A percentile compares a stretch with the other conserved stretches of the same genome.
Conservation (phyloP, 1,284 basidiomycete species). For the Trichosporon coremiiforme region DNA sequence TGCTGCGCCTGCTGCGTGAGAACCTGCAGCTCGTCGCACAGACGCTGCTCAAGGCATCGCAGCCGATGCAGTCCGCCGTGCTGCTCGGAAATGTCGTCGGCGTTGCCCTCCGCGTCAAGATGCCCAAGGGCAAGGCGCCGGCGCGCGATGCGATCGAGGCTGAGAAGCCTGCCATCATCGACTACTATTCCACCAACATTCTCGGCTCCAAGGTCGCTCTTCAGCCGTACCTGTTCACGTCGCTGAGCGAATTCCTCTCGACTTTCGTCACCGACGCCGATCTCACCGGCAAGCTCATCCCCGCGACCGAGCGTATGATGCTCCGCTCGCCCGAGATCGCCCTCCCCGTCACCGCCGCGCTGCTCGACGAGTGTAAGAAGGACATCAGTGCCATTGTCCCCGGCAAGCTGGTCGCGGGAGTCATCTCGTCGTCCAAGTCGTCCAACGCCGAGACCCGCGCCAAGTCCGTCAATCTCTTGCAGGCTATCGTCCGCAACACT, state of each 20-base stretch:
- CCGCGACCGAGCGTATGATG: conserved; percentile 52
- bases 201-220: conserved; percentile 48
- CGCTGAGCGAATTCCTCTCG: conserved; percentile 41
- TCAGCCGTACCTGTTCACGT: conserved; percentile 35
- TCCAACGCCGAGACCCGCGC: conserved; percentile 67
- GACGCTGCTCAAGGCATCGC: conserved; percentile 37
- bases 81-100: conserved; percentile 50
- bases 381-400: conserved; percentile 63
- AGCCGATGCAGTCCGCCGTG: conserved; percentile 40
- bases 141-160: conserved; percentile 38
- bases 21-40: conserved; percentile 42
- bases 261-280: conserved; percentile 41
- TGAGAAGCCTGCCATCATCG: conserved; percentile 45
- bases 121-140: conserved; percentile 30
- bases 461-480: conserved; percentile 66
- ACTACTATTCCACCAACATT: conserved; percentile 48
- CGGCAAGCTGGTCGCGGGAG: conserved; percentile 66
- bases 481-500: conserved; percentile 59
- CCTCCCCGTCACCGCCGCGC: conserved; percentile 48
- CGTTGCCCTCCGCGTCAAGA: conserved; percentile 44
- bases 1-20: conserved; percentile 40
- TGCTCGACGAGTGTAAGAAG: conserved; percentile 52
- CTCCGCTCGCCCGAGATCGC: conserved; percentile 53
- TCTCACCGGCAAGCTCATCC: conserved; percentile 47
- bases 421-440: conserved; percentile 75